Base-by-base conservation (phyloP, 352 stramenopile species). In the Phytophthora ramorum region DNA sequence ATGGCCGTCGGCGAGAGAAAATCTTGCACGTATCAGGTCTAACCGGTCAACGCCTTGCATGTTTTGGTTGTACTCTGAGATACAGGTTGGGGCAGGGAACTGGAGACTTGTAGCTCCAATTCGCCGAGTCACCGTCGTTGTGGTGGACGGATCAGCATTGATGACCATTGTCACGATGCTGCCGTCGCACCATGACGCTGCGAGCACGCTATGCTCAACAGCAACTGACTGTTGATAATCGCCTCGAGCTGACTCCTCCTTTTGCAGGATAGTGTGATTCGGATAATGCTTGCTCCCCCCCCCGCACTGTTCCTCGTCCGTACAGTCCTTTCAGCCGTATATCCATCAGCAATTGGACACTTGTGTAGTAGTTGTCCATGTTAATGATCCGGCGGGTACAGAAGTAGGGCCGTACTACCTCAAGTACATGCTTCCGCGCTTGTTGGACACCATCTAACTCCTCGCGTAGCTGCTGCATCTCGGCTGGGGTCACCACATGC, bases 41-140 rank as follows among this genome's bases (percentile, higher is more conserved):
- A 65, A 24, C 2, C 66, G 6, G 22, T 82, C 74, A 0, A 77
- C 70, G 0, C 70, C 74, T 53, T 82, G 66, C 74, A 79, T 79
- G n/a, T 69, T 17, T 10, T 68, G 12, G 19, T 79, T 79, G 55
- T 79, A 82, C 35, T 72, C 12, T 2, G 48, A 58, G 26, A 72
- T 44, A 38, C 57, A 65, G 12, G 32, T 66, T 34, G 73, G 69
- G 3, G 50, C 62, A 40, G 46, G 38, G 32, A 69, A 73, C 14
- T 44, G n/a, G 8, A 8, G 7, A 1, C n/a, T 45, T 19, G 65
- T 4, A 13, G 48, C 58, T 32, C 51, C 47, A 17, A 72, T 51
- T 2, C 35, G 30, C n/a, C 57, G 30, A 2, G 10, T 40, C 16
- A 62, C 50, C 8, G 46, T 13, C 8, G 30, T 22, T n/a, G 19